Percentiles rank a stretch among this genome's conserved stretches.
These are phyloP conservation scores for Solanum chiquidenum DNA, from an alignment of 257 asterid species.

Conservation along the genomic window DNA sequence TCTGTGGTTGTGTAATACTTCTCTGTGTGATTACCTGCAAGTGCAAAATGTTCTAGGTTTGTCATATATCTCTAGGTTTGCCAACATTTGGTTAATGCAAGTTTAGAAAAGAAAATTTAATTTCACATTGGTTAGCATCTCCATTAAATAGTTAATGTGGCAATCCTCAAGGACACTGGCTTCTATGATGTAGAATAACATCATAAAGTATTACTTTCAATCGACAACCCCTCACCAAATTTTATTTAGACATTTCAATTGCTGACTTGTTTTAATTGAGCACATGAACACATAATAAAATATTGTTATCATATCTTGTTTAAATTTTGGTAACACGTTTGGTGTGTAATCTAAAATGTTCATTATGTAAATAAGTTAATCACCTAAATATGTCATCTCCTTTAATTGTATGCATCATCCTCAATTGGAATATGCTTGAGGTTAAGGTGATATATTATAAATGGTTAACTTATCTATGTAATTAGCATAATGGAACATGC, in stretches of 20 bases:
- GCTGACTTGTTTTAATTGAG: too few species aligned
- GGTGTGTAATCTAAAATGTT: not conserved
- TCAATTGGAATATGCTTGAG: not conserved
- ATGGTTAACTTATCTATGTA: not conserved
- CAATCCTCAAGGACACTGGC: not conserved
- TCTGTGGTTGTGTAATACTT: not conserved
- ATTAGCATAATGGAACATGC: rapidly evolving
- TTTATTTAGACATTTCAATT: not conserved
- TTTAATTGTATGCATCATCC: not conserved
- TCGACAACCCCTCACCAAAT: rapidly evolving
- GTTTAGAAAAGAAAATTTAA: not conserved
- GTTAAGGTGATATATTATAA: not conserved
- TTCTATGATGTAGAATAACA: not conserved
- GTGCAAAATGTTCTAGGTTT: not conserved
- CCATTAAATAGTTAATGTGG: not conserved
- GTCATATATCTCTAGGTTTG: not conserved
- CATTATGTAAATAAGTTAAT: too few species aligned
- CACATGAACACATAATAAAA: too few species aligned
- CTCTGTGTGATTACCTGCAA: not conserved
- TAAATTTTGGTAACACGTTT: too few species aligned
- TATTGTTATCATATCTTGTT: too few species aligned
- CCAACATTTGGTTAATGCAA: not conserved
- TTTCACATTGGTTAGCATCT: not conserved
- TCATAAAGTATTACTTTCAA: not conserved
- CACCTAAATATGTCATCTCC: not conserved